Percentiles rank a stretch among this genome's conserved stretches.
phyloP scores from a whole-genome alignment of 164 flowering plant species.

The Akebia trifoliata region DNA sequence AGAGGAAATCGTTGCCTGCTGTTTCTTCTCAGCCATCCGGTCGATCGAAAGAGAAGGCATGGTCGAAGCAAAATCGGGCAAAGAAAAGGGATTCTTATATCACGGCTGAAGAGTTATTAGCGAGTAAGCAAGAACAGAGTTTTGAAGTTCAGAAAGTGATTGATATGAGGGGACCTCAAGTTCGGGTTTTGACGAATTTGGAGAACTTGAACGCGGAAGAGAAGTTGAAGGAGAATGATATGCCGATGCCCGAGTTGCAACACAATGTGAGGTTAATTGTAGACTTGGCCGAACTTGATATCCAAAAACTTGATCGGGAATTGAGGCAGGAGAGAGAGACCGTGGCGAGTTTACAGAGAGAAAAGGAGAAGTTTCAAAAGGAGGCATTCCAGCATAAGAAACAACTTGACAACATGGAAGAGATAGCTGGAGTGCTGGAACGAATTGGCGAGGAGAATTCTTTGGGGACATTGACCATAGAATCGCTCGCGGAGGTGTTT shows the following conservation, averaged over 20 bases:
- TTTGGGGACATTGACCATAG: slow-evolving; percentile 60
- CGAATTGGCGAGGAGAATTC: slow-evolving; percentile 37
- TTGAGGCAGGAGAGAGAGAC: slow-evolving; percentile 74
- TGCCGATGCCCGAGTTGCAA: slow-evolving; percentile 88
- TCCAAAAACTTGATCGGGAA: slow-evolving; percentile 56
- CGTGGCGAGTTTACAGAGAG: slow-evolving; percentile 53
- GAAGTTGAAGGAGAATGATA: slow-evolving; percentile 58
- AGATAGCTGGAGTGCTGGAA: slow-evolving; percentile 39
- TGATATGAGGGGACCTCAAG: slow-evolving; percentile 95
- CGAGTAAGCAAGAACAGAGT: slow-evolving; percentile 59
- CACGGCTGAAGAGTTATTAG: slow-evolving; percentile 70
- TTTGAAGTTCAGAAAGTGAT: slow-evolving; percentile 66
- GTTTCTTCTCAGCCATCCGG: slow-evolving; percentile 6
- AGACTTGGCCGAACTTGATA: slow-evolving; percentile 66
- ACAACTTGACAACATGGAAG: slow-evolving; percentile 54
- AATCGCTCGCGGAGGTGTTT: slow-evolving; percentile 52
- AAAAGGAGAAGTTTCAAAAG: slow-evolving; percentile 59
- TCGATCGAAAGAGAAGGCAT: slow-evolving; percentile 39
- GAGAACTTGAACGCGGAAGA: slow-evolving; percentile 76
- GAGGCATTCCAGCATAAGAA: slow-evolving; percentile 49
- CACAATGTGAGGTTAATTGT: slow-evolving; percentile 69
- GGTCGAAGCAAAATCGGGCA: slow-evolving; percentile 40
- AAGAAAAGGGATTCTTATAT: slow-evolving; percentile 49
- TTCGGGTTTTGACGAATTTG: slow-evolving; percentile 72
- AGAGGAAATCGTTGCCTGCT: slow-evolving; percentile 28